These are phyloP conservation scores for Plasmodium chabaudi DNA, from an alignment of 169 alveolate genomes.

Conservation along the genomic window DNA sequence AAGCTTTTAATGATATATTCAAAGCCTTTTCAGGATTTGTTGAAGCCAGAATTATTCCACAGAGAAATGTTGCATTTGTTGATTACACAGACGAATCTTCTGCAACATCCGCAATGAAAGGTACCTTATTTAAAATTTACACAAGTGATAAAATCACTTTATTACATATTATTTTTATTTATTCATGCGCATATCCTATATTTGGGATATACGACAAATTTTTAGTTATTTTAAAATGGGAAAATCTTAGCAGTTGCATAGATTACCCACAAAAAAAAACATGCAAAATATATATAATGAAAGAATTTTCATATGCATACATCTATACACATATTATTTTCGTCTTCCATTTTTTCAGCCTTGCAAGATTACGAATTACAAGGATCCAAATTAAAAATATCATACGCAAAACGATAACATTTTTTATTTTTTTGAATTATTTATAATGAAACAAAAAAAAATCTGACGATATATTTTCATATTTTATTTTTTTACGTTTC, in stretches of 20 bases:
- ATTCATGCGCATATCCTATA: no score
- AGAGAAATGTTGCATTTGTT: conserved; percentile 87
- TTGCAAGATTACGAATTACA: conserved; percentile 75
- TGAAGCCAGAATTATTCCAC: conserved; percentile 86
- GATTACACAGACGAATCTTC: conserved; percentile 84
- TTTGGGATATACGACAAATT: no score
- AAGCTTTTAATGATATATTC: conserved; percentile 81
- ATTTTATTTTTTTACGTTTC: conserved; percentile 39
- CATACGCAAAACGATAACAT: conserved; percentile 66
- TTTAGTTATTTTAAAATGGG: no score
- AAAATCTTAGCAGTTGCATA: no score
- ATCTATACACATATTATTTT: not conserved
- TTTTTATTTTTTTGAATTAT: no score
- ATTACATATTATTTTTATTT: no score
- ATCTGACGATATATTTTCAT: not conserved
- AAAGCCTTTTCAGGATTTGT: conserved; percentile 81
- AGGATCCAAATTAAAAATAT: conserved; percentile 64
- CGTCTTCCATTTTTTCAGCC: conserved; percentile 33
- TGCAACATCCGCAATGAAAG: conserved; percentile 86
- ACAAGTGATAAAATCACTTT: not conserved
- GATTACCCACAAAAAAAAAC: no score
- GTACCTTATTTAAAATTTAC: conserved; percentile 23
- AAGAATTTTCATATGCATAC: no score
- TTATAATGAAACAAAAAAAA: not conserved
- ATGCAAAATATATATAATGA: no score